phyloP scores from a whole-genome alignment of 306 rosid genomes.

The Lupinus albus region DNA sequence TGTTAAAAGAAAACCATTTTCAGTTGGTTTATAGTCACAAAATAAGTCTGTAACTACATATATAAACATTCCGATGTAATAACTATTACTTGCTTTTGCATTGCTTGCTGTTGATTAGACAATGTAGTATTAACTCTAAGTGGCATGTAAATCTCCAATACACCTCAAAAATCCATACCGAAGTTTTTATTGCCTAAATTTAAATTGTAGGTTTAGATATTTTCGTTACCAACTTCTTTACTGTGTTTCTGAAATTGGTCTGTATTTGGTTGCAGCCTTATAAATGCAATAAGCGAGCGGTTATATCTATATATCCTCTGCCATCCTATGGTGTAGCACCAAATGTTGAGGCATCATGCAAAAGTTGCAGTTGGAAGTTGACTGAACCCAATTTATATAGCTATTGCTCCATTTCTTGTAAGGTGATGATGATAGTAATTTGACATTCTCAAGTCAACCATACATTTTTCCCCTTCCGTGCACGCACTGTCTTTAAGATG shows the following conservation, averaged over 20 bases:
- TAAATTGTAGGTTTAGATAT: neutral
- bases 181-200: neutral
- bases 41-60: conserved; percentile 1
- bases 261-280: conserved; percentile 45
- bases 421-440: conserved; percentile 39
- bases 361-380: conserved; percentile 44
- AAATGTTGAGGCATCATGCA: conserved; percentile 38
- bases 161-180: neutral
- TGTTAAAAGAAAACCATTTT: neutral
- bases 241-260: neutral
- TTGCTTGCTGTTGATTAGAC: conserved; percentile 5
- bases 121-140: neutral
- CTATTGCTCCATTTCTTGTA: conserved; percentile 57
- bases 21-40: neutral
- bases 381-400: conserved; percentile 39
- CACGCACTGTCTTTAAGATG: neutral
- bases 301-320: conserved; percentile 53
- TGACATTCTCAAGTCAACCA: conserved; percentile 17
- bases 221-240: neutral
- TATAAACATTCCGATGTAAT: neutral
- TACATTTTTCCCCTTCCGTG: neutral
- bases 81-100: conserved; percentile 13
- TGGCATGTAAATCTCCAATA: neutral
- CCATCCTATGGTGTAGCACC: conserved; percentile 31
- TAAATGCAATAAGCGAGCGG: conserved; percentile 46